Evolutionary conservation across 2,329 filamentous ascomycete species (phyloP), one percentile per base, ranked within the genome.

Genomic region (Pseudogymnoascus sp.): DNA sequence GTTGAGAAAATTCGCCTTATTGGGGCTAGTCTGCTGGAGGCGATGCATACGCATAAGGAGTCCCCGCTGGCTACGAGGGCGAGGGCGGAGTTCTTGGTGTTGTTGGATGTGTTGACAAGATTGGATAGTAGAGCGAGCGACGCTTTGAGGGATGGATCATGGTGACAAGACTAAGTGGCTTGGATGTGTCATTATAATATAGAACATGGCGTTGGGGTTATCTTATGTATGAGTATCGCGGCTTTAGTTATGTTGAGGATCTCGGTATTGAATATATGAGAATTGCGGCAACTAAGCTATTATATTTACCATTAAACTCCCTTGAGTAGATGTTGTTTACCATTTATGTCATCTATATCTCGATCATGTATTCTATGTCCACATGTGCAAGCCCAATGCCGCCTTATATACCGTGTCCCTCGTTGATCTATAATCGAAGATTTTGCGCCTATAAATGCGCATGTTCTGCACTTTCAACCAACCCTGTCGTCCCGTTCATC

Each of bases 41-140:
- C 77, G 1, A 75, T 76, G 38, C 75, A 79, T 53, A 72, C 72
- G 5, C 74, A 76, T 64, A 69, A 73, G 37, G 69, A 69, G 3
- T 77, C 76, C 4, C 73, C 74, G 0, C 70, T 79, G 1, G 73
- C 74, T 1, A 64, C 72, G 1, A 70, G 77, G 14, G 77, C 77
- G 3, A 71, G 74, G 0, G 67, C 70, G 14, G 76, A 79, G 24
- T 77, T 79, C 56, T 67, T 69, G 1, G 72, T 78, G 1, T 68
- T 79, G 1, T 69, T 79, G 0, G 76, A 79, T 62, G 69, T 79
- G 6, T 67, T 79, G 31, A 74, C 77, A 2, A 68, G 75, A 13
- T 67, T 79, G 4, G 76, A 79, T 47, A 78, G 76, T 0, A 78
- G 76, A 59, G 76, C 77, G 2, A 79, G 77, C 0, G 76, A 78